A percentile compares a stretch with the other conserved stretches of the same genome.
Conservation (phyloP, 2,329 filamentous ascomycete species). For the Samsoniella hepiali region DNA sequence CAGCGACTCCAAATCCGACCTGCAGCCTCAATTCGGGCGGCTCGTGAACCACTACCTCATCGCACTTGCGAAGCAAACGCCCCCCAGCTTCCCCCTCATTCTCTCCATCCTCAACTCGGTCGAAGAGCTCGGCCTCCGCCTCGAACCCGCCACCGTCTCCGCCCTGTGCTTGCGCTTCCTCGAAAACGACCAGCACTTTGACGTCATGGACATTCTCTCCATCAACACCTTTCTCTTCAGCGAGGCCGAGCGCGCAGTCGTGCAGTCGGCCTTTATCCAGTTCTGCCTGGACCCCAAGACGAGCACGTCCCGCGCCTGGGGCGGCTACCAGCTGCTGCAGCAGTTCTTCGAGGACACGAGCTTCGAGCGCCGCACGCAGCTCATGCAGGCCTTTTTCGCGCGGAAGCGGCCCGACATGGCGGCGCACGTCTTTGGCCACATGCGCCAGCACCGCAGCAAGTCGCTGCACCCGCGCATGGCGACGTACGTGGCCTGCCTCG, state of each 20-base stretch:
- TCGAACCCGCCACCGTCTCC: slow-evolving; percentile 73
- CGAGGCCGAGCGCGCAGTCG: slow-evolving; percentile 61
- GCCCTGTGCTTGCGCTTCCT: slow-evolving; percentile 72
- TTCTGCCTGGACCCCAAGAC: slow-evolving; percentile 64
- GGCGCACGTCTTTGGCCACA: slow-evolving; percentile 82
- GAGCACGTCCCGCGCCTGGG: slow-evolving; percentile 63
- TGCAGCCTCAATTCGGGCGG: slow-evolving; percentile 51
- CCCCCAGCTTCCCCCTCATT: slow-evolving; percentile 66
- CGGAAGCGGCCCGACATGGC: slow-evolving; percentile 81
- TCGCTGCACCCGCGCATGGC: slow-evolving; percentile 64
- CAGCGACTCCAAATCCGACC: slow-evolving; percentile 44
- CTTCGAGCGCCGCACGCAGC: slow-evolving; percentile 59
- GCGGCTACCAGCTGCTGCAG: slow-evolving; percentile 61
- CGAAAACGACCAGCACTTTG: slow-evolving; percentile 69
- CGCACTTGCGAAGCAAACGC: slow-evolving; percentile 58
- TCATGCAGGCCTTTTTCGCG: slow-evolving; percentile 82
- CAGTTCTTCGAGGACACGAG: slow-evolving; percentile 65
- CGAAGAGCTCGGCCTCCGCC: slow-evolving; percentile 63
- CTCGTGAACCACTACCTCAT: slow-evolving; percentile 70
- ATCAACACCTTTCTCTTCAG: slow-evolving; percentile 69
- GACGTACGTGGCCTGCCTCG: slow-evolving; percentile 75
- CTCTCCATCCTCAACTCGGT: slow-evolving; percentile 70
- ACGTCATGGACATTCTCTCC: slow-evolving; percentile 79
- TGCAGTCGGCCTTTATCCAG: slow-evolving; percentile 62
- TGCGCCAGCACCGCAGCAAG: slow-evolving; percentile 71